phyloP scores from a whole-genome alignment of 371 early-diverging fungal genomes.

The Syncephalis plumigaleata region DNA sequence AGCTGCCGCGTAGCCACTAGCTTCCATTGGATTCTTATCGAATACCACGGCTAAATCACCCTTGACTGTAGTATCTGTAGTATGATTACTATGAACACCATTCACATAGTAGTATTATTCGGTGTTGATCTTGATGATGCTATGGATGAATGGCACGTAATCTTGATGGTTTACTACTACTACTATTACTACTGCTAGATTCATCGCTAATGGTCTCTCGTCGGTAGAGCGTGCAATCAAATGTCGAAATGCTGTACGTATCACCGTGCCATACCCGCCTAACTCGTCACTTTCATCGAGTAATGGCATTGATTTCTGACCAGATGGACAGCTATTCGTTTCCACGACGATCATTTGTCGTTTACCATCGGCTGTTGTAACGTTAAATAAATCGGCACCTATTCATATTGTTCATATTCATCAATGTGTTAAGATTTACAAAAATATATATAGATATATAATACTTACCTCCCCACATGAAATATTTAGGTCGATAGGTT shows the following conservation, averaged over 20 bases:
- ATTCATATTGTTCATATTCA: neutral
- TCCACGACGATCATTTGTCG: constrained; percentile 94
- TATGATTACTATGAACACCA: no score
- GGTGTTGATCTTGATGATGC: no score
- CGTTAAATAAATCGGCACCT: constrained; percentile 85
- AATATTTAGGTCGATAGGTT: constrained; percentile 59
- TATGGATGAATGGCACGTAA: no score
- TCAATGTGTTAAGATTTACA: neutral
- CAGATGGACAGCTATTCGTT: constrained; percentile 89
- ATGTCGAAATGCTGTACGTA: constrained; percentile 59
- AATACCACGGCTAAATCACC: constrained; percentile 82
- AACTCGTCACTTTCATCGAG: constrained; percentile 65
- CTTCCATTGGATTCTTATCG: constrained; percentile 88
- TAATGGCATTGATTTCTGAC: constrained; percentile 88
- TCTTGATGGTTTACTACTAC: no score
- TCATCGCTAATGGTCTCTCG: no score
- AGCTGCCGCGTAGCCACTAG: constrained; percentile 76
- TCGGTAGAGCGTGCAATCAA: constrained; percentile 20
- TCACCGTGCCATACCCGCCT: constrained; percentile 61
- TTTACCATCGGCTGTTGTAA: constrained; percentile 69
- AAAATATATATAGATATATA: no score
- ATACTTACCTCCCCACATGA: constrained; percentile 77
- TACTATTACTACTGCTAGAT: no score
- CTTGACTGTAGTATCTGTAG: no score
- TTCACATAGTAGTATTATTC: no score